Conservation (phyloP, 2,329 filamentous ascomycete species). For the Fusarium aywerte region DNA sequence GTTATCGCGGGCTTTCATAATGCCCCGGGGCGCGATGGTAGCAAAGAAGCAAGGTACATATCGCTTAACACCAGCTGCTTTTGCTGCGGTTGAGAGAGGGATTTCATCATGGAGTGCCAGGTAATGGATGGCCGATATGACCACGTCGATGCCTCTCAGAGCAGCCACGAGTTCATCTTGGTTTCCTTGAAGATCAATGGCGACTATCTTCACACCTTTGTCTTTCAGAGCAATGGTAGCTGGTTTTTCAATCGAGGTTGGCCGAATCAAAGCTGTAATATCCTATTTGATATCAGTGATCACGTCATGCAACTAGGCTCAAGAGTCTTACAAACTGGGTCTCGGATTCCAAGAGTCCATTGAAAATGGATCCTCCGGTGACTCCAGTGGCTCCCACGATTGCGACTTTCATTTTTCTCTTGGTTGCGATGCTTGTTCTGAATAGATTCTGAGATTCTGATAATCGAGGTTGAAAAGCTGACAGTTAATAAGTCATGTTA, state of each 20-base stretch:
- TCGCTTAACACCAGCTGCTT: slow-evolving; percentile 60
- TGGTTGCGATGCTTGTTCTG: not conserved
- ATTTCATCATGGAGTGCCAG: slow-evolving; percentile 58
- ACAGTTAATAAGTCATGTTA: not conserved
- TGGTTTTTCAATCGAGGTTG: slow-evolving; percentile 59
- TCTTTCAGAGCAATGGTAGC: slow-evolving; percentile 53
- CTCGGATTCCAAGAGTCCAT: slow-evolving; percentile 51
- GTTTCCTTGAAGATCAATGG: slow-evolving; percentile 55
- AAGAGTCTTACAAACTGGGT: slow-evolving; percentile 41
- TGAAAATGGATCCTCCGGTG: slow-evolving; percentile 54
- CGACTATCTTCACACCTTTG: slow-evolving; percentile 56
- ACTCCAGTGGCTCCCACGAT: slow-evolving; percentile 57
- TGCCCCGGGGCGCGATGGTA: slow-evolving; percentile 56
- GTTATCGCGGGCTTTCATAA: slow-evolving; percentile 32
- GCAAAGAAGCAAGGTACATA: slow-evolving; percentile 64
- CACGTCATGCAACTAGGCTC: not conserved
- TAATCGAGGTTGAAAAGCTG: not conserved
- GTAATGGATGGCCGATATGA: slow-evolving; percentile 50
- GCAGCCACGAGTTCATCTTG: slow-evolving; percentile 55
- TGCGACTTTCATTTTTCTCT: slow-evolving; percentile 40
- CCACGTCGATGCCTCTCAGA: slow-evolving; percentile 56
- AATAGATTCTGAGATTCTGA: not conserved
- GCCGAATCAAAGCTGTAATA: slow-evolving; percentile 59
- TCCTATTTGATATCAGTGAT: slow-evolving; percentile 46
- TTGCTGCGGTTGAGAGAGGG: slow-evolving; percentile 59